A percentile compares a stretch with the other conserved stretches of the same genome.
Conservation (phyloP, 495 filamentous ascomycete genomes). For the Endocarpon pusillum region DNA sequence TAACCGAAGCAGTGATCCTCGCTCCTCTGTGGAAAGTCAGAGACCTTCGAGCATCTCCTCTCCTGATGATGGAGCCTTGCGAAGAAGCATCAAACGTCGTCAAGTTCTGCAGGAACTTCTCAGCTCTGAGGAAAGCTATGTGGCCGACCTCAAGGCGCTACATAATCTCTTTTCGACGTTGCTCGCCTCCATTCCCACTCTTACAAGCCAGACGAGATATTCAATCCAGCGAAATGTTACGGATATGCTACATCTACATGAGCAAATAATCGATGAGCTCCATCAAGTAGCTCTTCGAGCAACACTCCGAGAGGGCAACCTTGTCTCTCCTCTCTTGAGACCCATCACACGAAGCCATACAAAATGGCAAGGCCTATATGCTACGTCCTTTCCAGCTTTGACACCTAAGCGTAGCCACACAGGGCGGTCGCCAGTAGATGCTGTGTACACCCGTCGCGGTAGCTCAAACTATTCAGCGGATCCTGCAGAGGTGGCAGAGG, state of each 20-base stretch:
- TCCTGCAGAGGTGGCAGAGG: no score
- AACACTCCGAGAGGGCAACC: no score
- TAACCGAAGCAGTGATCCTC: constrained; percentile 44
- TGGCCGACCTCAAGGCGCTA: constrained; percentile 70
- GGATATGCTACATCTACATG: constrained; percentile 54
- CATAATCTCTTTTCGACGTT: constrained; percentile 59
- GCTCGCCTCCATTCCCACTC: constrained; percentile 39
- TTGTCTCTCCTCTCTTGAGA: no score
- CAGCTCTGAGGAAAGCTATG: constrained; percentile 72
- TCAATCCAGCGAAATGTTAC: constrained; percentile 50
- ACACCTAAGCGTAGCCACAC: no score
- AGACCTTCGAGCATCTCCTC: constrained; percentile 30
- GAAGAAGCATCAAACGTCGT: constrained; percentile 54
- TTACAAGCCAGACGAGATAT: constrained; percentile 35
- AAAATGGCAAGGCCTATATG: neutral
- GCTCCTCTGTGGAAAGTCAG: constrained; percentile 52
- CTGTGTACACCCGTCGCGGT: no score
- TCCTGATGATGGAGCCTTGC: constrained; percentile 56
- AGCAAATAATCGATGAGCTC: constrained; percentile 49
- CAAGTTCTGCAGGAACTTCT: constrained; percentile 71
- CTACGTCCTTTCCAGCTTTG: constrained; percentile 23
- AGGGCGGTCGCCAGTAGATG: no score
- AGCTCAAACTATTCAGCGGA: no score
- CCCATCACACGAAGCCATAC: no score
- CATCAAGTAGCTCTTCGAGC: no score